Percentiles rank a stretch among this genome's conserved stretches.
These are phyloP conservation scores for Leucaena leucocephala DNA, from an alignment of 306 rosid genomes.

Conservation along the genomic window DNA sequence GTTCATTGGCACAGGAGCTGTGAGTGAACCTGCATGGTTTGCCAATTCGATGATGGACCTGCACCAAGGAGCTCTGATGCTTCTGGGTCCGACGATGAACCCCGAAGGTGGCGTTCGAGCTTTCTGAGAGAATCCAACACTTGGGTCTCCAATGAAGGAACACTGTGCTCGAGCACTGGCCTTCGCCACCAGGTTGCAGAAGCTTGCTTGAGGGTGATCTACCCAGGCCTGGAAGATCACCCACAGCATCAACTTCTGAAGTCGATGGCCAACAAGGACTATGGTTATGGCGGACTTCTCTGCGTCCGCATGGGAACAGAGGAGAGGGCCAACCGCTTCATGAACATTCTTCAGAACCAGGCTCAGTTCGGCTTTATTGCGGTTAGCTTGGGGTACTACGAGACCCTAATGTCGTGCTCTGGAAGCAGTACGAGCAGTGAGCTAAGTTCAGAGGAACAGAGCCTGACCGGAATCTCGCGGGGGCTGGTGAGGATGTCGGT, in stretches of 20 bases:
- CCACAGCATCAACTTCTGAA: slow-evolving; percentile 66
- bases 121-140: slow-evolving; percentile 84
- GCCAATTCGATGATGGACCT: slow-evolving; percentile 93
- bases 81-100: slow-evolving; percentile 94
- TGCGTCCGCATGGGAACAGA: slow-evolving; percentile 91
- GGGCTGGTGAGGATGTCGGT: slow-evolving; percentile 80
- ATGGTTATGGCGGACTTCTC: slow-evolving; percentile 86
- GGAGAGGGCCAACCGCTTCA: slow-evolving; percentile 72
- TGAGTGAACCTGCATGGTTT: slow-evolving; percentile 71
- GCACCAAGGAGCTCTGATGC: slow-evolving; percentile 84
- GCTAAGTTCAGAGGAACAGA: slow-evolving; percentile 60
- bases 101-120: slow-evolving; percentile 86
- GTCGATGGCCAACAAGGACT: slow-evolving; percentile 60
- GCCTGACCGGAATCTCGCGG: slow-evolving; percentile 74
- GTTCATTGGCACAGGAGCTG: slow-evolving; percentile 58
- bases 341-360: slow-evolving; percentile 69
- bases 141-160: slow-evolving; percentile 72
- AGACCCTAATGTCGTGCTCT: slow-evolving; percentile 92
- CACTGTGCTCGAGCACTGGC: slow-evolving; percentile 67
- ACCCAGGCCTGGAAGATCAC: slow-evolving; percentile 85
- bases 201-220: slow-evolving; percentile 65
- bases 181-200: slow-evolving; percentile 63
- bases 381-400: slow-evolving; percentile 85
- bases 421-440: slow-evolving; percentile 95
- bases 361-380: slow-evolving; percentile 88